A percentile compares a stretch with the other conserved stretches of the same genome.
These are phyloP conservation scores for Aurinia saxatilis DNA, from an alignment of 345 rosid species.

Conservation along the genomic window DNA sequence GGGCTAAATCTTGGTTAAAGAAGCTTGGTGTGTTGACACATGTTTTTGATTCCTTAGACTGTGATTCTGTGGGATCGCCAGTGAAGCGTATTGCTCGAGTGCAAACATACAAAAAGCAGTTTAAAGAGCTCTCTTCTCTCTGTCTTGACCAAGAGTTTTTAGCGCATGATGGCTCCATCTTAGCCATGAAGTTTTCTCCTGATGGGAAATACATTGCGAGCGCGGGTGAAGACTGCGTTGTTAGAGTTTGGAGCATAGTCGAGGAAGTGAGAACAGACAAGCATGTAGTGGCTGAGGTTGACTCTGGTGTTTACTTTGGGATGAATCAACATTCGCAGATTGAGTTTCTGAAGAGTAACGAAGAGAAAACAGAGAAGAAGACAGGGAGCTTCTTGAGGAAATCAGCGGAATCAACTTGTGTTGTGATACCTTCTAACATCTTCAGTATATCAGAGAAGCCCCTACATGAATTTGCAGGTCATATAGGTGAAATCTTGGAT, in stretches of 20 bases:
- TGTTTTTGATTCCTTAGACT: slow-evolving; percentile 25
- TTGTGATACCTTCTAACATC: slow-evolving; percentile 53
- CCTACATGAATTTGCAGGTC: slow-evolving; percentile 62
- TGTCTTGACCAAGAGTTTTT: slow-evolving; percentile 55
- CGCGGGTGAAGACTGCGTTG: slow-evolving; percentile 66
- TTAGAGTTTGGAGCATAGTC: slow-evolving; percentile 59
- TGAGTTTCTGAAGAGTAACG: slow-evolving; percentile 30
- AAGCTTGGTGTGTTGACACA: slow-evolving; percentile 38
- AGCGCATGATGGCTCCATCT: slow-evolving; percentile 68
- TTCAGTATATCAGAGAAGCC: slow-evolving; percentile 58
- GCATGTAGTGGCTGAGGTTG: slow-evolving; percentile 32
- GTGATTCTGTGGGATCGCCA: slow-evolving; percentile 18
- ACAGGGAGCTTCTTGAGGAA: slow-evolving; percentile 35
- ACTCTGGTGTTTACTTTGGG: slow-evolving; percentile 51
- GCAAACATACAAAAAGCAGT: slow-evolving; percentile 38
- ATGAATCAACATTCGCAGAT: slow-evolving; percentile 42
- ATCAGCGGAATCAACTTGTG: slow-evolving; percentile 49
- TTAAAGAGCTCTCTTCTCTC: slow-evolving; percentile 58
- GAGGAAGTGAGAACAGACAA: slow-evolving; percentile 42
- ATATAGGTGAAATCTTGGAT: slow-evolving; percentile 58
- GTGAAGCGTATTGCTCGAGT: slow-evolving; percentile 29
- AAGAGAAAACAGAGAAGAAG: slow-evolving; percentile 28
- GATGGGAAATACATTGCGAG: slow-evolving; percentile 67
- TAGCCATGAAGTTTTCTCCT: slow-evolving; percentile 63
- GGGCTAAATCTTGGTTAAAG: slow-evolving; percentile 29